These are phyloP conservation scores for Naegleria gruberi DNA, from an alignment of 208 protist genomes.

Conservation along the genomic window DNA sequence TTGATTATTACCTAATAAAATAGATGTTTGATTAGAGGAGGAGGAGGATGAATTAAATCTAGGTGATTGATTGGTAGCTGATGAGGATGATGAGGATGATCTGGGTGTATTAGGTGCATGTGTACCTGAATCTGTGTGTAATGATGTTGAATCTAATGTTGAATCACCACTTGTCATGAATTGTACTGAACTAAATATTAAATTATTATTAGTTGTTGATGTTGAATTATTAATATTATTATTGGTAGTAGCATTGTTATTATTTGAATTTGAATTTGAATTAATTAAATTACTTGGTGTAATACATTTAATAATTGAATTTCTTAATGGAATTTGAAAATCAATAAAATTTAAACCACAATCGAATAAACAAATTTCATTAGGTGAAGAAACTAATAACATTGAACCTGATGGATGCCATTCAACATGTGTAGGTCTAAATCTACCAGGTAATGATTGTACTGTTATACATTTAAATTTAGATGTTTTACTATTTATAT, in stretches of 20 bases:
- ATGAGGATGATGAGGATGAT: too few species aligned
- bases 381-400: background rate
- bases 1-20: too few species aligned
- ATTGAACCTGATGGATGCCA: background rate
- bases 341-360: background rate
- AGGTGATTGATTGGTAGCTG: background rate
- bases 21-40: too few species aligned
- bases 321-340: background rate
- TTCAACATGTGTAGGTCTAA: background rate
- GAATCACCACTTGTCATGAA: background rate
- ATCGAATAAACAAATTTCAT: background rate
- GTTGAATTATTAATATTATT: too few species aligned
- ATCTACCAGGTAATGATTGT: background rate
- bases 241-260: too few species aligned
- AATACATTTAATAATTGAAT: background rate
- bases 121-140: background rate
- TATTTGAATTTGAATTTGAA: too few species aligned
- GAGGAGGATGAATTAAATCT: too few species aligned
- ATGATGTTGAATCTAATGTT: background rate
- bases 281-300: background rate
- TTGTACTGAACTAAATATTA: background rate
- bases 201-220: background rate
- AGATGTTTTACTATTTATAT: background rate
- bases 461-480: background rate
- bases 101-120: background rate